These are phyloP conservation scores for Phoma herbarum DNA, from an alignment of 2,329 filamentous ascomycete genomes.

Conservation along the genomic window DNA sequence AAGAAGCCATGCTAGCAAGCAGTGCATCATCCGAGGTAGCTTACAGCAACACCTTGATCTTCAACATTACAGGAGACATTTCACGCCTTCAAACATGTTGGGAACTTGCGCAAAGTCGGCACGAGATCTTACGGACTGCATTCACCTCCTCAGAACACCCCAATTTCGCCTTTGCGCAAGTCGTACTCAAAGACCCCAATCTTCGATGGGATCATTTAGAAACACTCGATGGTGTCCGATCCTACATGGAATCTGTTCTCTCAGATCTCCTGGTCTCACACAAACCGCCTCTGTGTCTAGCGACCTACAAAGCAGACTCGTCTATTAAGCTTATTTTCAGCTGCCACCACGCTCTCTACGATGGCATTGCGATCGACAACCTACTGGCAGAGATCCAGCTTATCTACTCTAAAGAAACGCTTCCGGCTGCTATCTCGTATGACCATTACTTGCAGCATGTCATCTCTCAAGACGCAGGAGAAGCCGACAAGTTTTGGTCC, in stretches of 20 bases:
- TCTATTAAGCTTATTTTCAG: constrained; percentile 56
- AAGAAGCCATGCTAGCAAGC: constrained; percentile 84
- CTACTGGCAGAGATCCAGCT: constrained; percentile 76
- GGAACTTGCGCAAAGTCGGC: constrained; percentile 68
- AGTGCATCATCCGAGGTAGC: constrained; percentile 56
- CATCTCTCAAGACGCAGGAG: constrained; percentile 57
- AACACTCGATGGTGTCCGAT: constrained; percentile 39
- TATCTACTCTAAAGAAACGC: constrained; percentile 57
- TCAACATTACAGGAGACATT: constrained; percentile 65
- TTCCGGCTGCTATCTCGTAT: constrained; percentile 66
- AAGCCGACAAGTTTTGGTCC: constrained; percentile 73
- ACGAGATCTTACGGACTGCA: constrained; percentile 79
- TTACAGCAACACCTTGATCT: constrained; percentile 77
- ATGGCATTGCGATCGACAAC: constrained; percentile 77
- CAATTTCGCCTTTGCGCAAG: constrained; percentile 73
- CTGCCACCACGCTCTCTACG: constrained; percentile 86
- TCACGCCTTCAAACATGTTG: constrained; percentile 67
- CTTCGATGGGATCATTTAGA: constrained; percentile 52
- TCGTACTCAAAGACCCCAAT: constrained; percentile 60
- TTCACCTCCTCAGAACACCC: constrained; percentile 73
- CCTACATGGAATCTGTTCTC: constrained; percentile 57
- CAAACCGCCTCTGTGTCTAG: constrained; percentile 51
- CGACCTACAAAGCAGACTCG: constrained; percentile 28
- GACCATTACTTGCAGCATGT: constrained; percentile 70
- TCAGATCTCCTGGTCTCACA: constrained; percentile 55